Base-by-base conservation (phyloP, 2,329 filamentous ascomycete species). In the Ciborinia camelliae region DNA sequence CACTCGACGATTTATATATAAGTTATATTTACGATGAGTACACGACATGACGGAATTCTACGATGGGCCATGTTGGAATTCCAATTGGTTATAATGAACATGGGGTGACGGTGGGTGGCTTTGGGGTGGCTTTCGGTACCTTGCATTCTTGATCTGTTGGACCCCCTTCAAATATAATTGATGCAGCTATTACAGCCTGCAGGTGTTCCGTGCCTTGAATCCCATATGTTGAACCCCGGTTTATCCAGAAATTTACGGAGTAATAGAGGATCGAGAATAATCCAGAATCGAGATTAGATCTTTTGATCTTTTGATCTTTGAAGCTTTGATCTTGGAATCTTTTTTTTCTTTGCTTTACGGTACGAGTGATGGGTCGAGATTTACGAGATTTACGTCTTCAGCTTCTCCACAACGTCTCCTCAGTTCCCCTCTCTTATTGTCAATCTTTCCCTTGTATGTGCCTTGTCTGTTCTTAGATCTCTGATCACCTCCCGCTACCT, bases 401-500 rank as follows among this genome's bases (percentile, higher is more conserved):
- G 28, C 28, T 58, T 47, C 54, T 35, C 54, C 54, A 57, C 39
- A 57, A 32, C 3, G 12, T 3, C 26, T 57, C 39, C 30, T 45
- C 4, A 28, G 0, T 9, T 45, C 20, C 23, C 26, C 53, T 57
- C 54, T 57, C 54, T 58, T 58, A 4, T 45, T 9, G 54, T 32
- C 54, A 57, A 57, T 57, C 54, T 45, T 58, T 58, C 12, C 54
- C 54, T 47, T 15, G 6, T 58, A 35, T 45, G 54, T 43, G 18
- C 54, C 39, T 37, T 32, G n/a, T 35, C 54, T 58, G 54, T 28
- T 47, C 54, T 58, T 58, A 47, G 54, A 45, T 47, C 54, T 26
- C 14, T 57, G 20, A 7, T 41, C 4, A 39, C 12, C 23, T n/a
- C n/a, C n/a, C n/a, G n/a, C n/a, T n/a, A n/a, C n/a, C n/a, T n/a